Evolutionary conservation across 257 asterid genomes (phyloP), one percentile per base, ranked within the genome.

Genomic region (Ligustrum vulgare): DNA sequence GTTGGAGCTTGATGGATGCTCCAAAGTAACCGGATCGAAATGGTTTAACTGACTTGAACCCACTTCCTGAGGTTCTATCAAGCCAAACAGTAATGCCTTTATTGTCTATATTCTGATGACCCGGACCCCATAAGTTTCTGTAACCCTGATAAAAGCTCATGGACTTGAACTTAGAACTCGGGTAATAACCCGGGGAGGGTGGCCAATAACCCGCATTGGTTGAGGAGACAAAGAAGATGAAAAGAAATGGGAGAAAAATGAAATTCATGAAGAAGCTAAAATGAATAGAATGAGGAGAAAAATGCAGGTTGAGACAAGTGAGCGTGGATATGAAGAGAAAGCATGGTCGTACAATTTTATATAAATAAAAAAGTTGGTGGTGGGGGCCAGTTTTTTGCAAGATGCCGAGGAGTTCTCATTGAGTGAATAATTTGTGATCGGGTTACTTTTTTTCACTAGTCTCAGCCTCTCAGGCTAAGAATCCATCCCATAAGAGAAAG

Each of bases 1-100:
- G 74, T 71, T 94, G 98, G 66, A 94, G 95, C 87, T 94, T 94
- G 66, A 94, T 87, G 58, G 94, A 87, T 0, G 98, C 85, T 4
- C 98, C 98, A 28, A 94, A 94, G 51, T 92, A 92, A 7, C 98
- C 98, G 15, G 98, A 94, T 43, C 97, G 87, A 74, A 88, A 94
- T 16, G 98, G 96, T 75, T 94, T 92, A 35, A 92, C 90, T 35
- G 98, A 94, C 91, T 92, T 94, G 87, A 92, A 94, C 79, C 97
- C 97, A 36, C 98, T 94, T 39, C 98, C 98, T 69, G 98, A 89
- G 72, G 69, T 82, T 13, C 71, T 79, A 32, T 94, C 98, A 33
- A 94, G 98, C 98, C 98, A 94, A 78, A 94, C 81, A 15, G 89
- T 75, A 62, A 90, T 79, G 67, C 96, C 97, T 77, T 86, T 86